phyloP scores from a whole-genome alignment of 1,284 basidiomycete species.

The Malassezia psittaci region DNA sequence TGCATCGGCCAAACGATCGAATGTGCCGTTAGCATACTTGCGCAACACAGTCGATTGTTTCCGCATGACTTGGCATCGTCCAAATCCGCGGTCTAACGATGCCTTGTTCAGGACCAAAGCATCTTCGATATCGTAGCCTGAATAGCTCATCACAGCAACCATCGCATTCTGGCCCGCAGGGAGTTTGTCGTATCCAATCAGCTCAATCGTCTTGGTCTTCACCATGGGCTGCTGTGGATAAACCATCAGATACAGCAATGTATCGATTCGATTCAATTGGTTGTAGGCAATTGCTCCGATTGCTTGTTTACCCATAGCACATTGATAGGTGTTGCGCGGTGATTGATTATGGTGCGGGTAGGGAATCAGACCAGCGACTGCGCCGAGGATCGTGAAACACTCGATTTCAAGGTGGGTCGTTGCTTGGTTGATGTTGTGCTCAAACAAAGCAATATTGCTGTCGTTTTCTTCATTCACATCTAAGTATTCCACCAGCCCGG shows the following conservation, averaged over 20 bases:
- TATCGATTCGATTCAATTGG: conserved; percentile 94
- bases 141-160: conserved; percentile 97
- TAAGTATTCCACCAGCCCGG: conserved; percentile 96
- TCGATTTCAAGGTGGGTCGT: conserved; percentile 96
- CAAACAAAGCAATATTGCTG: conserved; percentile 89
- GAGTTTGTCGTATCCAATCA: conserved; percentile 89
- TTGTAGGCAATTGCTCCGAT: conserved; percentile 99
- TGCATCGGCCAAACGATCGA: conserved; percentile 86
- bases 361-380: conserved; percentile 93
- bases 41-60: conserved; percentile 89
- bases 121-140: conserved; percentile 99
- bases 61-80: conserved; percentile 89
- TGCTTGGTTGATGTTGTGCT: conserved; percentile 64
- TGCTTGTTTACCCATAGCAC: conserved; percentile 99
- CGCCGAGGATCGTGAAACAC: conserved; percentile 93
- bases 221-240: conserved; percentile 99
- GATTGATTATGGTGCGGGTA: conserved; percentile 99
- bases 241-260: conserved; percentile 93
- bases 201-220: conserved; percentile 80
- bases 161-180: conserved; percentile 98
- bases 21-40: conserved; percentile 95
- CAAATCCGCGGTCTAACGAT: conserved; percentile 83
- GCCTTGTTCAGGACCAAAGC: conserved; percentile 85
- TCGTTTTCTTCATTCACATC: conserved; percentile 99
- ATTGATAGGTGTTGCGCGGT: conserved; percentile 93